Conservation (phyloP, 2,329 filamentous ascomycete genomes). For the Clonostachys chloroleuca region DNA sequence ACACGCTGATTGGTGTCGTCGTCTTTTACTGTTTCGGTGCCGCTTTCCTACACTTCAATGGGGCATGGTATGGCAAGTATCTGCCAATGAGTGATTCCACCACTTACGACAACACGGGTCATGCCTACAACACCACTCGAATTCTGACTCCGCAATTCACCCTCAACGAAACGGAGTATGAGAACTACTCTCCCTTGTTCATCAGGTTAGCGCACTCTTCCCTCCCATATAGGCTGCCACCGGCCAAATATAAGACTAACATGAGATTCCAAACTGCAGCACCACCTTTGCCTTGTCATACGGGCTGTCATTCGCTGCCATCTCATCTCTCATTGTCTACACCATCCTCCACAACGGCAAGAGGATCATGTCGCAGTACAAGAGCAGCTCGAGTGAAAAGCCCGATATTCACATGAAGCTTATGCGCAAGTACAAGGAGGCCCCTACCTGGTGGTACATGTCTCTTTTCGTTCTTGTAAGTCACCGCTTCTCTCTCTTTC, state of each 20-base stretch:
- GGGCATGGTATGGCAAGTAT: slow-evolving; percentile 59
- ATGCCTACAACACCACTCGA: slow-evolving; percentile 57
- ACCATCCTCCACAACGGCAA: slow-evolving; percentile 63
- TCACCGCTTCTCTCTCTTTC: slow-evolving; percentile 4
- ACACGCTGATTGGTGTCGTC: slow-evolving; percentile 64
- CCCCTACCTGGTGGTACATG: slow-evolving; percentile 61
- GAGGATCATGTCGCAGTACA: slow-evolving; percentile 61
- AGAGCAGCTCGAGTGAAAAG: slow-evolving; percentile 52
- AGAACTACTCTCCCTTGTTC: slow-evolving; percentile 64
- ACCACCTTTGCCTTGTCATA: slow-evolving; percentile 69
- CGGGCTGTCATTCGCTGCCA: slow-evolving; percentile 68
- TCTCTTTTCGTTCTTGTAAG: slow-evolving; percentile 49
- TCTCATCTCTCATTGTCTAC: slow-evolving; percentile 65
- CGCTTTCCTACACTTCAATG: slow-evolving; percentile 59
- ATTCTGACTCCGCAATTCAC: slow-evolving; percentile 59
- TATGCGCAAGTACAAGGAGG: slow-evolving; percentile 59
- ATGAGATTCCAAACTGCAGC: slow-evolving; percentile 25
- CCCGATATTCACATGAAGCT: slow-evolving; percentile 62
- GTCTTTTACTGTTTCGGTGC: slow-evolving; percentile 60
- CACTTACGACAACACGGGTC: slow-evolving; percentile 69
- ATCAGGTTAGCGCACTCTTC: slow-evolving; percentile 35
- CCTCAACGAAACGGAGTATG: slow-evolving; percentile 59
- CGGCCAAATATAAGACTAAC: too few species aligned
- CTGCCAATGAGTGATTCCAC: slow-evolving; percentile 66
- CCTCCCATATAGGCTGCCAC: neutral